Base-by-base conservation (phyloP, 2,329 filamentous ascomycete species). In the Trichophyton rubrum region DNA sequence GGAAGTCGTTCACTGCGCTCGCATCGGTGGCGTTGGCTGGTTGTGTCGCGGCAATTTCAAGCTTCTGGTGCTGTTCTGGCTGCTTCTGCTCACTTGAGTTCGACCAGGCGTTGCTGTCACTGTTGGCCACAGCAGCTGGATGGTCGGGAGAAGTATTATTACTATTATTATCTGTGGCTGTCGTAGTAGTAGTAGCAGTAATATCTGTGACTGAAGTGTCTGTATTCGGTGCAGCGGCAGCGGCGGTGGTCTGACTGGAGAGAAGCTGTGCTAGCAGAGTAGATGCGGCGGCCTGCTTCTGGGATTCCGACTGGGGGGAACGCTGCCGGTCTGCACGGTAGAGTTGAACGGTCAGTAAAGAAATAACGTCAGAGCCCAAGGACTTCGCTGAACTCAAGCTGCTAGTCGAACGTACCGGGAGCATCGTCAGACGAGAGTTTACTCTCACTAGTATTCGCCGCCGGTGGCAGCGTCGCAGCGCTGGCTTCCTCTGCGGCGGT, bases 221-320 rank as follows among this genome's bases (percentile, higher is more conserved):
- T 13, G 33, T 38, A 38, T 38, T 38, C 33, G 8, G 33, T 8
- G 51, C 27, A 13, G 22, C 22, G 5, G 15, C 33, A 24, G 51
- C 51, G 3, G 33, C 30, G 27, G 20, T 33, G 4, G 22, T 56
- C 62, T 72, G 70, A 61, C 71, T 72, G 47, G 73, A 71, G 59
- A 76, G 69, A 7, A 76, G 67, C 65, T 76, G 73, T 40, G 74
- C 74, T 51, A 76, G 68, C 15, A 76, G 69, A 49, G 74, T 71
- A 27, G 71, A 74, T 60, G 74, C 74, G 49, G 74, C 74, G 47
- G 68, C 72, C 62, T 75, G 74, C 45, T 73, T 73, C 57, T 72
- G 70, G 60, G 68, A 61, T 59, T 73, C 68, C 17, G 64, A 64
- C 45, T 33, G 49, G 22, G 49, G 17, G 7, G 49, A 8, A 9